These are phyloP conservation scores for Fulvia fulva DNA, from an alignment of 2,329 filamentous ascomycete genomes.

Conservation along the genomic window DNA sequence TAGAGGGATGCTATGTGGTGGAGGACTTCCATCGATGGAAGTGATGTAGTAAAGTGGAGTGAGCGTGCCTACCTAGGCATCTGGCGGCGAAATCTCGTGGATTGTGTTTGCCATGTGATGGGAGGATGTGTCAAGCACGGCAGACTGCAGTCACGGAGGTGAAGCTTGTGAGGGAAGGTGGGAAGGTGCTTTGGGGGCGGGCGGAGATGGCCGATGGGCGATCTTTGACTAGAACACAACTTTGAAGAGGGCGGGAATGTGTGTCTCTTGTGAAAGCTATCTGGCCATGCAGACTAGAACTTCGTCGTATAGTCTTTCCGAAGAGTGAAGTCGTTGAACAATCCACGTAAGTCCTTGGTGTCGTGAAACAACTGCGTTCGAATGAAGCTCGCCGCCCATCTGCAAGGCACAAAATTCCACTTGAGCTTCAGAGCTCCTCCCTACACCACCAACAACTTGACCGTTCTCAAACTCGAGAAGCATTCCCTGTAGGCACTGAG, in stretches of 20 bases:
- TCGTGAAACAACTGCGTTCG: too few species aligned
- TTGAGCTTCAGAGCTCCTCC: neutral
- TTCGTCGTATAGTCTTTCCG: too few species aligned
- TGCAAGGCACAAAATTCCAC: neutral
- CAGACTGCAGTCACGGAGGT: neutral
- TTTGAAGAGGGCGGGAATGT: too few species aligned
- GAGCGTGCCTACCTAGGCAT: neutral
- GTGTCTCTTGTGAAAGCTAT: too few species aligned
- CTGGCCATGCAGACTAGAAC: too few species aligned
- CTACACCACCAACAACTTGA: neutral
- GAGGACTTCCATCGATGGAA: constrained; percentile 20
- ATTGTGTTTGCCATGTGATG: neutral
- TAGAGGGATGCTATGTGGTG: constrained; percentile 32
- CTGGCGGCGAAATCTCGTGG: neutral
- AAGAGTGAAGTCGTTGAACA: too few species aligned
- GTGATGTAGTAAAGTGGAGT: neutral
- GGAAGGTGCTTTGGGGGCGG: neutral
- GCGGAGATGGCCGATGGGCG: neutral
- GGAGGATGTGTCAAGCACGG: neutral
- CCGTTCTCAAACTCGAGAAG: neutral
- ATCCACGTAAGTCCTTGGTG: too few species aligned
- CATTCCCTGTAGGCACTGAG: neutral
- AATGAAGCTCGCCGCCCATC: neutral
- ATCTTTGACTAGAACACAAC: neutral
- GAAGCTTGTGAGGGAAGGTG: neutral